A percentile compares a stretch with the other conserved stretches of the same genome.
These are phyloP conservation scores for Cordyceps militaris DNA, from an alignment of 2,329 filamentous ascomycete genomes.

Conservation along the genomic window DNA sequence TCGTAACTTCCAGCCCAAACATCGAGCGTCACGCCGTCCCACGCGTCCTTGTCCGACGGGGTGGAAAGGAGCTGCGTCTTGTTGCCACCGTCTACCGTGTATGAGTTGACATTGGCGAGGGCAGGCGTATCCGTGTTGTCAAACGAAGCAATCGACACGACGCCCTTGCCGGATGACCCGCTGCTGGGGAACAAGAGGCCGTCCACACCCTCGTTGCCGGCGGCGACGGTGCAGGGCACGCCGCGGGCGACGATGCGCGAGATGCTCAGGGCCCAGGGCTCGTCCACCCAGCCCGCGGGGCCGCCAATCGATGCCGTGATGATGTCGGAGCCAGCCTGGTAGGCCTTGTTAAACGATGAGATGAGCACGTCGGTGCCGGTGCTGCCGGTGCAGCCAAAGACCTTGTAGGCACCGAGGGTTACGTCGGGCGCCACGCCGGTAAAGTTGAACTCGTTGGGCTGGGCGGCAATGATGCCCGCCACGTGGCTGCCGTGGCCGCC, in stretches of 20 bases:
- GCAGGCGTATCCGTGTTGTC: conserved; percentile 39
- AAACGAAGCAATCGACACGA: conserved; percentile 43
- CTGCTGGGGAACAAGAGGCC: conserved; percentile 45
- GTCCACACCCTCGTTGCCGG: conserved; percentile 40
- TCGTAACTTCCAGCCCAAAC: conserved; percentile 45
- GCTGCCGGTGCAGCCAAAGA: conserved; percentile 29
- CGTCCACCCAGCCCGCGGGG: conserved; percentile 44
- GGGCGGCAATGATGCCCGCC: conserved; percentile 48
- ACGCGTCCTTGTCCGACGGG: conserved; percentile 33
- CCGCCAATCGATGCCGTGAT: conserved; percentile 50
- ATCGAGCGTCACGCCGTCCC: conserved; percentile 39
- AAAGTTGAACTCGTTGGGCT: conserved; percentile 30
- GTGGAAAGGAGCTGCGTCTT: conserved; percentile 36
- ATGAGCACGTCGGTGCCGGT: conserved; percentile 46
- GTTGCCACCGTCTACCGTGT: conserved; percentile 29
- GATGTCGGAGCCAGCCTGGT: conserved; percentile 51
- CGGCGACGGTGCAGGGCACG: conserved; percentile 46
- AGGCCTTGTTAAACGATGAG: conserved; percentile 52
- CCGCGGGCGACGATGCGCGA: conserved; percentile 47
- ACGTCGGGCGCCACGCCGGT: conserved; percentile 35
- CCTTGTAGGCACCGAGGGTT: conserved; percentile 33
- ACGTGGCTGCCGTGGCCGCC: conserved; percentile 56
- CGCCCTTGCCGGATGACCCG: conserved; percentile 40
- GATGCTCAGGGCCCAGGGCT: conserved; percentile 43
- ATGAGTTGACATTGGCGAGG: conserved; percentile 36